phyloP scores from a whole-genome alignment of 1,284 basidiomycete genomes.

The Sanghuangporus baumii region DNA sequence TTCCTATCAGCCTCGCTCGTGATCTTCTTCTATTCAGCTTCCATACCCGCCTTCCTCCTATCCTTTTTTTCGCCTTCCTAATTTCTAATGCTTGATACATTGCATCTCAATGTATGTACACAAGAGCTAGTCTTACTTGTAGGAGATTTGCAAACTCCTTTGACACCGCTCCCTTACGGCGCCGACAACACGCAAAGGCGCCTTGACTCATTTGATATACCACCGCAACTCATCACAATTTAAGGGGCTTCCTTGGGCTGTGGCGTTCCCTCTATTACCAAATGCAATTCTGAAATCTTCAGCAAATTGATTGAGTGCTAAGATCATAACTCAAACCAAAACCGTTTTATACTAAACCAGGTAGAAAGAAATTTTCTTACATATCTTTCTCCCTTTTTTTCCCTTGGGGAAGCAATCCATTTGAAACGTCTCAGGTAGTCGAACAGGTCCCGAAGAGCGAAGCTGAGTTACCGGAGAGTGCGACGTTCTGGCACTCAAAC shows the following conservation, averaged over 20 bases:
- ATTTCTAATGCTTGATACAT: background rate
- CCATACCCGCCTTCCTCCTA: background rate
- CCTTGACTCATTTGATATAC: background rate
- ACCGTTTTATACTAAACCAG: background rate
- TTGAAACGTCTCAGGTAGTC: constrained; percentile 19
- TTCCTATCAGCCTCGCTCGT: background rate
- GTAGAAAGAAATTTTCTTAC: background rate
- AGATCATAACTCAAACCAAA: background rate
- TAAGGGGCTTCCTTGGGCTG: background rate
- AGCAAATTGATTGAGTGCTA: background rate
- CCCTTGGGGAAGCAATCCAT: background rate
- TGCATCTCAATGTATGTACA: background rate
- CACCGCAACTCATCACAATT: background rate
- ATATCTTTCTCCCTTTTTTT: too few relatives aligned
- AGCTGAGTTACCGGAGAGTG: constrained; percentile 28
- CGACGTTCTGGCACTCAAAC: constrained; percentile 31
- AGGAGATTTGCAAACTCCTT: background rate
- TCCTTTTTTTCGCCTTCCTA: background rate
- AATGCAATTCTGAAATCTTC: background rate
- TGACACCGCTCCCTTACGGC: background rate
- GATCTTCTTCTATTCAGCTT: background rate
- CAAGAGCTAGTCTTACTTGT: background rate
- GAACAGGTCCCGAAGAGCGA: constrained; percentile 28
- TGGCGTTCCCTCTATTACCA: background rate
- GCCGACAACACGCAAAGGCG: background rate